phyloP scores from a whole-genome alignment of 768 basidiomycete species.

The Mycena filopes region DNA sequence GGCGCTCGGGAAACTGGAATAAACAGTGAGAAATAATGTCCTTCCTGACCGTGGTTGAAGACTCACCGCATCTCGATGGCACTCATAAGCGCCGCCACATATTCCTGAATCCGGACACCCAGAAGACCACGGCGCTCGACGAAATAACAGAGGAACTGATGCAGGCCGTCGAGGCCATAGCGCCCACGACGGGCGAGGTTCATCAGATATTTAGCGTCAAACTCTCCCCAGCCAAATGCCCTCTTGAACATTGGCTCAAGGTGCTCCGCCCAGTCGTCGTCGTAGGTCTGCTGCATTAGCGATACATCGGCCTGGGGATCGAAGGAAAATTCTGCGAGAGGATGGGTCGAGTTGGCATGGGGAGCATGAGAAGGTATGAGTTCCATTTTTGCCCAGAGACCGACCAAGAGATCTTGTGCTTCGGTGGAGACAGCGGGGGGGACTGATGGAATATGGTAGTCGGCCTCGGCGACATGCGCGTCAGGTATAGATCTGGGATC shows the following conservation, averaged over 20 bases:
- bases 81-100: not conserved
- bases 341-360: not conserved
- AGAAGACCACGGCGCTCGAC: not conserved
- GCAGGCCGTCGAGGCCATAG: not conserved
- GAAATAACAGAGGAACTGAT: not conserved
- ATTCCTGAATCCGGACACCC: not conserved
- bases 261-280: not conserved
- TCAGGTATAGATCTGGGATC: too few species aligned
- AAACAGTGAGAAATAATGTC: too few species aligned
- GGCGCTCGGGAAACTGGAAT: too few species aligned
- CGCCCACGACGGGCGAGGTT: not conserved
- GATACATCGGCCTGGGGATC: not conserved
- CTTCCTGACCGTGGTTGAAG: too few species aligned
- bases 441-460: too few species aligned
- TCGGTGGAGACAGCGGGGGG: not conserved
- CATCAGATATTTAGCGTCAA: not conserved
- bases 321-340: not conserved
- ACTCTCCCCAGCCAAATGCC: not conserved
- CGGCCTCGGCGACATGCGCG: too few species aligned
- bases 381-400: not conserved
- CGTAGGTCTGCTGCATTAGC: not conserved
- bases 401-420: not conserved
- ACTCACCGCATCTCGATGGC: not conserved
- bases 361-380: not conserved
- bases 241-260: not conserved